Percentiles rank a stretch among this genome's conserved stretches.
Evolutionary conservation across 495 filamentous ascomycete genomes (phyloP).

Genomic region (Xylaria scruposa): DNA sequence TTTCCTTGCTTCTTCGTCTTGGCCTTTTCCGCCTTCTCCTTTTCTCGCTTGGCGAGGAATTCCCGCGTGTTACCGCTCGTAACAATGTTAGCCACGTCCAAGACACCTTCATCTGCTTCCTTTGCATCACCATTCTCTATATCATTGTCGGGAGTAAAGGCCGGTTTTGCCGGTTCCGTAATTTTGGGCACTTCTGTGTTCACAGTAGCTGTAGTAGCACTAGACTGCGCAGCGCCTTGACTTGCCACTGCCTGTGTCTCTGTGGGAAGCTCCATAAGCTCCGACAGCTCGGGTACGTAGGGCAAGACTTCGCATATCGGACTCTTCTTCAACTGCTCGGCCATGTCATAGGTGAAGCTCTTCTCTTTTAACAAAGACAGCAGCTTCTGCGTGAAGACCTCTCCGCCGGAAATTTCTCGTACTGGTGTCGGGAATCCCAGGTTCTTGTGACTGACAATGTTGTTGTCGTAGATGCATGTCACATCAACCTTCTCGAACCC

Average conservation of each 20-base stretch:
- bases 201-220: slow-evolving; percentile 13
- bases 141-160: slow-evolving; percentile 59
- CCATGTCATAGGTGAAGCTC: slow-evolving; percentile 84
- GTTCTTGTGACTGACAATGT: slow-evolving; percentile 56
- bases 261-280: slow-evolving; percentile 56
- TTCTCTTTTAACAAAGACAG: slow-evolving; percentile 69
- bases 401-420: slow-evolving; percentile 78
- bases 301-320: slow-evolving; percentile 87
- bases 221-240: slow-evolving; percentile 51
- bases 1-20: slow-evolving; percentile 54
- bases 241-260: slow-evolving; percentile 63
- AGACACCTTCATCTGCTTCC: slow-evolving; percentile 74
- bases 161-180: slow-evolving; percentile 38
- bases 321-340: slow-evolving; percentile 91
- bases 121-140: slow-evolving; percentile 53
- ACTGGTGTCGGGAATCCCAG: slow-evolving; percentile 55
- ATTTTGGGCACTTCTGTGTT: slow-evolving; percentile 43
- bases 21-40: slow-evolving; percentile 80
- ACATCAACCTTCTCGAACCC: slow-evolving; percentile 91
- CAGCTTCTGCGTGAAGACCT: slow-evolving; percentile 83
- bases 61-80: slow-evolving; percentile 89
- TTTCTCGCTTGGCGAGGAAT: slow-evolving; percentile 88
- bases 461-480: slow-evolving; percentile 81
- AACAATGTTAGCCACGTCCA: slow-evolving; percentile 95
- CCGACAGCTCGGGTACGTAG: slow-evolving; percentile 64